Base-by-base conservation (phyloP, 148 eudicot species). In the Silene conica region DNA sequence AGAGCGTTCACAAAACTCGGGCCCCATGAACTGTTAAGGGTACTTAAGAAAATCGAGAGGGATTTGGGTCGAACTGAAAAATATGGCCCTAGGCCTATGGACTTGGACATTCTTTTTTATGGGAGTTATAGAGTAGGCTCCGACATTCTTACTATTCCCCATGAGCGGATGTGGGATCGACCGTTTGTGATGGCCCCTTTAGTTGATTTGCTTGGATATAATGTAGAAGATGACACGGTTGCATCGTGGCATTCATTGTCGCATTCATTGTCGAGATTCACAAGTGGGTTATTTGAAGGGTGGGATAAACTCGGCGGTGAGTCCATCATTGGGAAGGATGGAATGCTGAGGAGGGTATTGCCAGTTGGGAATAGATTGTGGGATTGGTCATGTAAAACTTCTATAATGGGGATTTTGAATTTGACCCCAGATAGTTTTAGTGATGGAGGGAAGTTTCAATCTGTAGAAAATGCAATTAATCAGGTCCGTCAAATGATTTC, bases 291-390 rank as follows among this genome's bases (percentile, higher is more conserved):
- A 76, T 92, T 90, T 77, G 87, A 85, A 79, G 87, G 88, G 6
- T 95, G 99, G 99, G 87, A 87, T 80, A 88, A 86, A 80, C 89
- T 95, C 16, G 98, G 98, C 14, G 98, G 98, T n/a, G 90, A 92
- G 65, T 80, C 90, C 19, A 82, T 87, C 28, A 80, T 95, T 57
- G 98, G 98, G 41, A 87, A 86, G 64, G 88, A 92, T 73, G 99
- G 97, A 50, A 86, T 95, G 87, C 87, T 31, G 0, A 31, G 74
- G 69, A 82, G 97, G 75, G 99, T 95, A 60, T 82, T 95, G 74
- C 97, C 99, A 0, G 69, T 92, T 69, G 93, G 89, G 38, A 78
- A 86, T 66, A 74, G 54, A 20, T 78, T 95, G 21, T 90, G 90
- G 94, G 88, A 92, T 69, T 95, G 91, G 94, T 90, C 96, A 14